Evolutionary conservation across 1,284 basidiomycete genomes (phyloP), one percentile per base, ranked within the genome.

Genomic region (Moniliophthora roreri): DNA sequence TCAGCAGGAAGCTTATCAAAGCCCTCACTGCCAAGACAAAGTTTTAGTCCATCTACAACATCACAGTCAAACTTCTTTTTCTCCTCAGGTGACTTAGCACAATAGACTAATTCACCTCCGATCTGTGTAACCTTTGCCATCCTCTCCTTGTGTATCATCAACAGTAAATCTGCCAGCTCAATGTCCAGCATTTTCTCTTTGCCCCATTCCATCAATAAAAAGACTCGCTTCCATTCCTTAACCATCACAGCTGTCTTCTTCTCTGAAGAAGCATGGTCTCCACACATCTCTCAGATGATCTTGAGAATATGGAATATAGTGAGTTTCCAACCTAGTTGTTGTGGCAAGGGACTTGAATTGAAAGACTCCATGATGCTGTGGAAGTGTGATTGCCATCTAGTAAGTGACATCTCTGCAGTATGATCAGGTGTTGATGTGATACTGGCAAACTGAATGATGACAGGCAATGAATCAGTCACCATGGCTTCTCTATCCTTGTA

Each of bases 211-310:
- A 60, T 56, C 34, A 59, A 10, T 9, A 57, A 50, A 35, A 55
- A 54, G 34, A 53, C 41, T 20, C 36, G 32, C 49, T 66, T 66
- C 38, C 51, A 42, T 7, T 58, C 52, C 38, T 62, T 35, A 23
- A 66, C 48, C 20, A 60, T 24, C 1, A 24, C 10, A 20, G 55
- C 58, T 45, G 61, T 57, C 24, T 58, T 59, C 47, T 66, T 66
- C 50, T 65, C 61, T 16, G 57, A 58, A 32, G 56, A 42, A 48
- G 63, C 62, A 50, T 67, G 62, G 58, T 67, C 64, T 38, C 53
- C 53, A 49, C 62, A 54, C 60, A 66, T 63, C n/a, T n/a, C n/a
- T n/a, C n/a, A n/a, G n/a, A n/a, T n/a, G n/a, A n/a, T n/a, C n/a
- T n/a, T n/a, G n/a, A n/a, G n/a, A n/a, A n/a, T n/a, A n/a, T n/a